A percentile compares a stretch with the other conserved stretches of the same genome.
Evolutionary conservation across 192 early-diverging fungal species (phyloP).

Genomic region (Coemansia sp.): DNA sequence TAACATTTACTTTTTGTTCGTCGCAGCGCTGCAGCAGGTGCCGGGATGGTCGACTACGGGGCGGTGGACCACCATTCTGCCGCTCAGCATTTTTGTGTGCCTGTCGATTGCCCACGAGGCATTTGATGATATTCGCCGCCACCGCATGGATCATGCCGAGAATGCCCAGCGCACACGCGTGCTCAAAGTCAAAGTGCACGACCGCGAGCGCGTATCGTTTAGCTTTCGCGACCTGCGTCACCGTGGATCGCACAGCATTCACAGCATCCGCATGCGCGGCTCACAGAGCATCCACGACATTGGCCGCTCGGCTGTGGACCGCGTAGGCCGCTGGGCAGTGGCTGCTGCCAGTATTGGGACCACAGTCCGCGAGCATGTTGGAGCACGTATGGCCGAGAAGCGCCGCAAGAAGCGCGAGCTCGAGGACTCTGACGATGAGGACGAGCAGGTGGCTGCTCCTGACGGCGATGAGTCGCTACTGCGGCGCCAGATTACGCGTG

Average conservation of each 20-base stretch:
- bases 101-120: slow-evolving; percentile 78
- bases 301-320: slow-evolving; percentile 23
- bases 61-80: slow-evolving; percentile 72
- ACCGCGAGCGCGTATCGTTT: slow-evolving; percentile 55
- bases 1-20: slow-evolving; percentile 91
- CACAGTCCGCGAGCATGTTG: slow-evolving; percentile 22
- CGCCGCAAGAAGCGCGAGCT: slow-evolving; percentile 50
- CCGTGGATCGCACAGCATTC: slow-evolving; percentile 51
- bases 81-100: slow-evolving; percentile 68
- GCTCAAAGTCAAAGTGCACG: slow-evolving; percentile 57
- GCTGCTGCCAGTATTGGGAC: slow-evolving; percentile 20
- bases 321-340: slow-evolving; percentile 32
- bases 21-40: slow-evolving; percentile 83
- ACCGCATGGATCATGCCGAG: slow-evolving; percentile 62
- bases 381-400: slow-evolving; percentile 40
- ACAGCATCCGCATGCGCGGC: slow-evolving; percentile 50
- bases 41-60: slow-evolving; percentile 75
- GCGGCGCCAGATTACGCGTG: slow-evolving; percentile 25
- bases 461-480: slow-evolving; percentile 32
- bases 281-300: slow-evolving; percentile 49
- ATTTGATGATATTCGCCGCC: slow-evolving; percentile 68
- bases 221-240: slow-evolving; percentile 39
- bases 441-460: slow-evolving; percentile 17
- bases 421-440: slow-evolving; percentile 54
- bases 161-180: slow-evolving; percentile 58